Evolutionary conservation across 306 rosid genomes (phyloP).

Genomic region (Cucumis melo): DNA sequence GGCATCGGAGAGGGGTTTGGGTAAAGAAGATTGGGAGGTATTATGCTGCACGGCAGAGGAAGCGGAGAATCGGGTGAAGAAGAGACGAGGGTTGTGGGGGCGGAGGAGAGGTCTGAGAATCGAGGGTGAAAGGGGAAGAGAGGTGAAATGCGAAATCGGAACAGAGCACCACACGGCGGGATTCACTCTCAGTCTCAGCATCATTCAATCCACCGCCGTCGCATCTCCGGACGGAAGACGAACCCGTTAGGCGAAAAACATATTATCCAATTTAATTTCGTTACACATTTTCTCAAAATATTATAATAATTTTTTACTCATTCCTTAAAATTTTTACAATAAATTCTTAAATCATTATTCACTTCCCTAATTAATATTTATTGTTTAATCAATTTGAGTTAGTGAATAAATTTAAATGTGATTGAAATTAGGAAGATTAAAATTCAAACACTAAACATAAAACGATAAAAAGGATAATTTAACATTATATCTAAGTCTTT

Average conservation of each 20-base stretch:
- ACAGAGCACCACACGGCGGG: neutral
- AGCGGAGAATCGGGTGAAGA: slow-evolving; percentile 9
- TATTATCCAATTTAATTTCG: neutral
- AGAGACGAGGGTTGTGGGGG: slow-evolving; percentile 3
- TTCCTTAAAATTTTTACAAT: too few relatives aligned
- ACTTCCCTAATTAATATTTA: too few relatives aligned
- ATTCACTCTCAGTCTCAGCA: neutral
- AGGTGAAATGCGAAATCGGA: slow-evolving; percentile 13
- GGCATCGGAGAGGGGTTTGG: slow-evolving; percentile 10
- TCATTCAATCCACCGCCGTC: neutral
- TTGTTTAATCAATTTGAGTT: too few relatives aligned
- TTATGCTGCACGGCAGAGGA: slow-evolving; percentile 10
- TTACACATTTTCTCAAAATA: too few relatives aligned
- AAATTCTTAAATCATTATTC: too few relatives aligned
- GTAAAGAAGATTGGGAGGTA: slow-evolving; percentile 9
- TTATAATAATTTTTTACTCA: too few relatives aligned
- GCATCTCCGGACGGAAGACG: neutral
- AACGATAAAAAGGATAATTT: too few relatives aligned
- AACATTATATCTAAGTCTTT: too few relatives aligned
- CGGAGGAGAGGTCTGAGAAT: slow-evolving; percentile 13
- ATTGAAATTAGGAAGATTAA: too few relatives aligned
- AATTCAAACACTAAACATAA: too few relatives aligned
- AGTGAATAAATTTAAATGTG: too few relatives aligned
- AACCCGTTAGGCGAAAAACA: neutral
- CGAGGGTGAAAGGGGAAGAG: slow-evolving; percentile 13